Evolutionary conservation across 805 yeast species (phyloP).

Genomic region (Starmerella sp.): DNA sequence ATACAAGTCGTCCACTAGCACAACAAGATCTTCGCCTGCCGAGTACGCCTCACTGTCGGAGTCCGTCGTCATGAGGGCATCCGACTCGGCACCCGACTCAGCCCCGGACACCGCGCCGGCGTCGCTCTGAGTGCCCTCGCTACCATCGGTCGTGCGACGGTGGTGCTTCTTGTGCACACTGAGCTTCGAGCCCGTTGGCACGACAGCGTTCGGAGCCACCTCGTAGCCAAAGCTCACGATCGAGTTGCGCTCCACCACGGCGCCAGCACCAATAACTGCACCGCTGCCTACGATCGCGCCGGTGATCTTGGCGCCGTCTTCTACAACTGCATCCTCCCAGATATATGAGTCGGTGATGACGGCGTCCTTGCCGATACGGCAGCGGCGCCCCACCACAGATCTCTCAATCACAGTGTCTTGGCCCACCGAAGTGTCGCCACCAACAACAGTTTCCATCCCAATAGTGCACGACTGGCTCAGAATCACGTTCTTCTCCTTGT

Average conservation of each 20-base stretch:
- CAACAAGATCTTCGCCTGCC: conserved; percentile 19
- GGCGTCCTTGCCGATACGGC: conserved; percentile 73
- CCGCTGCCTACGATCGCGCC: conserved; percentile 62
- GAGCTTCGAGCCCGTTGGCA: conserved; percentile 9
- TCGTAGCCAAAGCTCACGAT: conserved; percentile 68
- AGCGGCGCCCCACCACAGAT: conserved; percentile 76
- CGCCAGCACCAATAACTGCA: conserved; percentile 44
- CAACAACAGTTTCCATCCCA: conserved; percentile 71
- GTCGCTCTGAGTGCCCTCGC: conserved; percentile 6
- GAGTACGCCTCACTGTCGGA: conserved; percentile 10
- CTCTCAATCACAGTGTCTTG: conserved; percentile 55
- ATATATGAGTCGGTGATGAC: conserved; percentile 62
- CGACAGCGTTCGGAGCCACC: conserved; percentile 43
- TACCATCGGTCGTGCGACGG: conserved; percentile 5
- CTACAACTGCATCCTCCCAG: conserved; percentile 74
- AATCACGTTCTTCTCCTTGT: conserved; percentile 79
- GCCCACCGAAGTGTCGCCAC: conserved; percentile 64
- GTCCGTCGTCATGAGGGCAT: conserved; percentile 9
- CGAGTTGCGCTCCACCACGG: conserved; percentile 52
- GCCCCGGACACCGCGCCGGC: conserved; percentile 27
- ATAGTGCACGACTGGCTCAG: conserved; percentile 82
- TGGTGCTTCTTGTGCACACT: background rate
- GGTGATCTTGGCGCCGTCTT: conserved; percentile 47
- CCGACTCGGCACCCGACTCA: conserved; percentile 5
- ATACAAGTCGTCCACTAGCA: conserved; percentile 24